A percentile compares a stretch with the other conserved stretches of the same genome.
These are phyloP conservation scores for Talaromyces adpressus DNA, from an alignment of 495 filamentous ascomycete genomes.

Conservation along the genomic window DNA sequence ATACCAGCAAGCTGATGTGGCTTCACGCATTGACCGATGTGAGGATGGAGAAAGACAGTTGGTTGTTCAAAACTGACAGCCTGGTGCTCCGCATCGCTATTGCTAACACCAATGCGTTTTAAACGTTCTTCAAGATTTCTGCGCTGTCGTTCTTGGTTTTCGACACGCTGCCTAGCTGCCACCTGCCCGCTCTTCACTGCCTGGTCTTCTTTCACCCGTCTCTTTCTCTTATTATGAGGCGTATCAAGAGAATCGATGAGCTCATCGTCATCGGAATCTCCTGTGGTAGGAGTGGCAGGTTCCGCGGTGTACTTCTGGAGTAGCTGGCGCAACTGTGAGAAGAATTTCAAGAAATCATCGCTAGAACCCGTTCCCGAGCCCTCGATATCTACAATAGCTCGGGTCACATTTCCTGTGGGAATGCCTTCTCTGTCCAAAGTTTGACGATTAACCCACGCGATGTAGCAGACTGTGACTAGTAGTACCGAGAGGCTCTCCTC, in stretches of 20 bases:
- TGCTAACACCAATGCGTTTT: constrained; percentile 29
- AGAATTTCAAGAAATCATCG: constrained; percentile 5
- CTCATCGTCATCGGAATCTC: constrained; percentile 12
- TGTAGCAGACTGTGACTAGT: constrained; percentile 26
- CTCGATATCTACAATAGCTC: constrained; percentile 15
- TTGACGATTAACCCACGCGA: constrained; percentile 32
- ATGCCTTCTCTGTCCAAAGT: constrained; percentile 17
- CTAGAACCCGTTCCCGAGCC: constrained; percentile 7
- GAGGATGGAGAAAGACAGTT: constrained; percentile 44
- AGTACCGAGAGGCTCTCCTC: constrained; percentile 16
- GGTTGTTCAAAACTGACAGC: constrained; percentile 67
- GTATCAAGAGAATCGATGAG: neutral
- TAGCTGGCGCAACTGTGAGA: neutral
- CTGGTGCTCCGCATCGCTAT: constrained; percentile 38
- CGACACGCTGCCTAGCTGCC: constrained; percentile 32
- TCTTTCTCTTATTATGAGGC: constrained; percentile 41
- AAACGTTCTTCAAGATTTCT: constrained; percentile 34
- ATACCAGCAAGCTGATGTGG: constrained; percentile 63
- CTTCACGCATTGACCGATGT: constrained; percentile 44
- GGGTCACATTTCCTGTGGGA: constrained; percentile 8
- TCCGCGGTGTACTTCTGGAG: constrained; percentile 1
- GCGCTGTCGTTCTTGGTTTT: constrained; percentile 43
- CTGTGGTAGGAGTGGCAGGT: neutral
- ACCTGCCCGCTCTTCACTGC: constrained; percentile 40
- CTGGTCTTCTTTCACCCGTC: constrained; percentile 35